phyloP scores from a whole-genome alignment of 352 stramenopile species.

The Achlya hypogyna region DNA sequence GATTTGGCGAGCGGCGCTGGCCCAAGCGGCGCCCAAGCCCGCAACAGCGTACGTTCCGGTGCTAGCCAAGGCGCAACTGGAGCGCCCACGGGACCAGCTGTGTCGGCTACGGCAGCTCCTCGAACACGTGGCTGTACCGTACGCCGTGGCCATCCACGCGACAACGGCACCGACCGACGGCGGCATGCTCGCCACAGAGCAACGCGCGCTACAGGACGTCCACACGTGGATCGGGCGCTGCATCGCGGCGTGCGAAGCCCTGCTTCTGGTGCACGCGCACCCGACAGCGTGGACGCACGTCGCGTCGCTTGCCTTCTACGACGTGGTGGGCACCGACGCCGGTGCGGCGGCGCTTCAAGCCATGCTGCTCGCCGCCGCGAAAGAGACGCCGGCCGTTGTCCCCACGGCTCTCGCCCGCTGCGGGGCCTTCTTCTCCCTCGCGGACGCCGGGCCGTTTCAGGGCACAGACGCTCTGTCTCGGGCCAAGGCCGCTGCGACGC shows the following conservation, averaged over 20 bases:
- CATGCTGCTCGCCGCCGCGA: background rate
- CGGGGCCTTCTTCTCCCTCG: slow-evolving; percentile 6
- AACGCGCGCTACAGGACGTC: background rate
- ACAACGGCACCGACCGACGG: background rate
- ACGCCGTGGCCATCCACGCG: slow-evolving; percentile 6
- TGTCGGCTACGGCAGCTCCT: slow-evolving; percentile 2
- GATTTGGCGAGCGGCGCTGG: background rate
- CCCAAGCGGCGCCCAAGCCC: background rate
- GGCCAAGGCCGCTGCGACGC: slow-evolving; percentile 17
- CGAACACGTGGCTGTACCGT: slow-evolving; percentile 9
- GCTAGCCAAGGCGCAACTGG: background rate
- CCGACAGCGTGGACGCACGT: background rate
- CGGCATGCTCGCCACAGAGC: background rate
- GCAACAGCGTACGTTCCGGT: background rate
- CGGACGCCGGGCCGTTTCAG: slow-evolving; percentile 7
- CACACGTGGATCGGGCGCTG: background rate
- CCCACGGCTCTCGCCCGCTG: background rate
- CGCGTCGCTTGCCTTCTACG: background rate
- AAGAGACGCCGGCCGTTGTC: background rate
- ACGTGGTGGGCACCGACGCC: background rate
- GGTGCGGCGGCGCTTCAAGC: background rate
- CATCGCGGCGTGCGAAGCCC: background rate
- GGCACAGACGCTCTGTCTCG: background rate
- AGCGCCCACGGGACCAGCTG: background rate
- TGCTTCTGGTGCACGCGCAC: background rate